phyloP scores from a whole-genome alignment of 352 stramenopile species.

The Plasmopara muralis region DNA sequence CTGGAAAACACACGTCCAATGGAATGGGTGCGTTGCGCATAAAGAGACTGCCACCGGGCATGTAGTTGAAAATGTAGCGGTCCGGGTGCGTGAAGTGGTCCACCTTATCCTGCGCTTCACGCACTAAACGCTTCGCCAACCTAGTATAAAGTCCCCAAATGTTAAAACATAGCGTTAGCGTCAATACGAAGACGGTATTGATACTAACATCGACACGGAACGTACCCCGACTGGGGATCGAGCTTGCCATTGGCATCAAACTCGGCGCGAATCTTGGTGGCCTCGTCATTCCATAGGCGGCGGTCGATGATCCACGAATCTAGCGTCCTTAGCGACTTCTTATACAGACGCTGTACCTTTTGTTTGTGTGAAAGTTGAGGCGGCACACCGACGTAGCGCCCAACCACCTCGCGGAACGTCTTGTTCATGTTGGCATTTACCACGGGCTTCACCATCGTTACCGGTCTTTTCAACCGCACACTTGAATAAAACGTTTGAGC shows the following conservation, averaged over 20 bases:
- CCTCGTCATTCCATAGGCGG: slow-evolving; percentile 93
- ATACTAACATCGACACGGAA: slow-evolving; percentile 3
- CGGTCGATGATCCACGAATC: slow-evolving; percentile 93
- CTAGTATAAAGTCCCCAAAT: slow-evolving; percentile 22
- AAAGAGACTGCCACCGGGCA: slow-evolving; percentile 97
- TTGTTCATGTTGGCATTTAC: slow-evolving; percentile 85
- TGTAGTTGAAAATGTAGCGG: slow-evolving; percentile 95
- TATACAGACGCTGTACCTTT: slow-evolving; percentile 90
- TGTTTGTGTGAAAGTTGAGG: slow-evolving; percentile 85
- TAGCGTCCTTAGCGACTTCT: slow-evolving; percentile 91
- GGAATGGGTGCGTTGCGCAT: slow-evolving; percentile 98
- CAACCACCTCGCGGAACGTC: slow-evolving; percentile 76
- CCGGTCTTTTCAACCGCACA: slow-evolving; percentile 13
- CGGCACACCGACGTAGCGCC: slow-evolving; percentile 45
- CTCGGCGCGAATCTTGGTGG: slow-evolving; percentile 87
- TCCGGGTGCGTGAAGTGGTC: slow-evolving; percentile 94
- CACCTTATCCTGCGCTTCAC: slow-evolving; percentile 91
- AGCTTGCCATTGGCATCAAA: slow-evolving; percentile 85
- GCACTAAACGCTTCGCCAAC: slow-evolving; percentile 72
- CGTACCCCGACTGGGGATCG: slow-evolving; percentile 52
- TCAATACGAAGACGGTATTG: too few relatives aligned
- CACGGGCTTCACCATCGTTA: slow-evolving; percentile 48
- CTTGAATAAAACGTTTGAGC: slow-evolving; percentile 6
- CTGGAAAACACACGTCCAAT: slow-evolving; percentile 89
- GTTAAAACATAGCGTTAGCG: slow-evolving; percentile 5